Evolutionary conservation across 2,329 filamentous ascomycete species (phyloP), one percentile per base, ranked within the genome.

Genomic region (Cladophialophora chaetospira): DNA sequence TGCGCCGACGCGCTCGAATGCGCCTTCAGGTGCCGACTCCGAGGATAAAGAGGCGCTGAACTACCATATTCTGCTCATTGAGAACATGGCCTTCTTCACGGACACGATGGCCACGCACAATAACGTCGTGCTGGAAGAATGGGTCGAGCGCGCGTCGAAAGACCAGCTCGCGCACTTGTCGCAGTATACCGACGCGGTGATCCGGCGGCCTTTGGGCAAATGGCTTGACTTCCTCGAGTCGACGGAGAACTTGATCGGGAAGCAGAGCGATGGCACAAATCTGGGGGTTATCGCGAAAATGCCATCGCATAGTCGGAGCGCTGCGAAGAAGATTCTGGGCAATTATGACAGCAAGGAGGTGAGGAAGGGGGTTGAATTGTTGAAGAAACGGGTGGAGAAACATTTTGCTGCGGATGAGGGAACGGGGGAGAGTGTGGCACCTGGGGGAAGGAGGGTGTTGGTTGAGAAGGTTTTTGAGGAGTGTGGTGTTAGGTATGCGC

Each of bases 31-130:
- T 15, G 78, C 78, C n/a, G 87, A 89, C 66, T 82, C 84, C 1
- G 94, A 97, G 71, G 94, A 97, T 70, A 97, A 99, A 75, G 92
- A 97, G 72, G 90, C 91, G 4, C 82, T 99, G 59, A 97, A 97
- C 75, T 96, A 96, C 75, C 92, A 97, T 73, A 96, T 99, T 67
- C 81, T 97, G 29, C 81, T 97, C 52, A 97, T 99, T 65, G 93
- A 99, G 73, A 99, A 99, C 72, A 97, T 97, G 91, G 95, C 97
- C 69, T 91, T 96, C 73, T 97, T 96, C 74, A 79, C 94, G 9
- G 92, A 97, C 70, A 92, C 97, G 72, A 88, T 96, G 6, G 90
- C 96, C 64, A 77, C 87, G 13, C 82, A 84, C 15, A 81, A 83
- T 33, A 84, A 94, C 61, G 82, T 88, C 5, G 85, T 96, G 0